A percentile compares a stretch with the other conserved stretches of the same genome.
These are phyloP conservation scores for Elaeagnus macrophylla DNA, from an alignment of 306 rosid genomes.

Conservation along the genomic window DNA sequence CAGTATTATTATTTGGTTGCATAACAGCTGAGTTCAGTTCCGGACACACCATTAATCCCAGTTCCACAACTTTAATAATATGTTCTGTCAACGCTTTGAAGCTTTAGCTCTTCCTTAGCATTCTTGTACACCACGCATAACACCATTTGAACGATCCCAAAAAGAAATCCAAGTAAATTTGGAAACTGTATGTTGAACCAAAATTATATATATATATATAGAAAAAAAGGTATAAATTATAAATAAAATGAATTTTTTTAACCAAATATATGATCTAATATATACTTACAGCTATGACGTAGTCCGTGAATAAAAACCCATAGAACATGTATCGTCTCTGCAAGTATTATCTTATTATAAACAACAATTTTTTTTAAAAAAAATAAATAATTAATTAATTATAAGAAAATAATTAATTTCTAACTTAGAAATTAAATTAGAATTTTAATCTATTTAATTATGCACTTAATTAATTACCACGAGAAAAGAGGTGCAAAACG, in stretches of 20 bases:
- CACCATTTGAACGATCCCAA: conserved; percentile 76
- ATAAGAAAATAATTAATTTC: too few relatives aligned
- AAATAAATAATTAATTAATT: too few relatives aligned
- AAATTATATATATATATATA: too few relatives aligned
- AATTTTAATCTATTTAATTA: too few relatives aligned
- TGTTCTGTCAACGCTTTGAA: conserved; percentile 48
- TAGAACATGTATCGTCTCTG: conserved; percentile 98
- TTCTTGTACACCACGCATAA: conserved; percentile 59
- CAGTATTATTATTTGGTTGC: conserved; percentile 12
- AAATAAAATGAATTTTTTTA: too few relatives aligned
- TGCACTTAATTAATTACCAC: too few relatives aligned
- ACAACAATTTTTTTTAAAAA: too few relatives aligned
- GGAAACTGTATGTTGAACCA: conserved; percentile 46
- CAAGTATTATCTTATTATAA: too few relatives aligned
- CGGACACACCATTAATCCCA: conserved; percentile 29
- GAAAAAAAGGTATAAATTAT: not conserved
- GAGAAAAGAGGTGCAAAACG: too few relatives aligned
- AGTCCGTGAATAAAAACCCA: conserved; percentile 71
- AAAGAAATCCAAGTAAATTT: conserved; percentile 72
- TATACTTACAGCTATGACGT: conserved; percentile 67
- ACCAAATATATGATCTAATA: too few relatives aligned
- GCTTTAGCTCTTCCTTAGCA: conserved; percentile 31
- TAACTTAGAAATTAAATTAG: too few relatives aligned
- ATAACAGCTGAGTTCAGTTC: conserved; percentile 30
- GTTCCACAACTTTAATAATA: conserved; percentile 50